Percentiles rank a stretch among this genome's conserved stretches.
Evolutionary conservation across 306 rosid genomes (phyloP).

Genomic region (Casuarina cunninghamiana): DNA sequence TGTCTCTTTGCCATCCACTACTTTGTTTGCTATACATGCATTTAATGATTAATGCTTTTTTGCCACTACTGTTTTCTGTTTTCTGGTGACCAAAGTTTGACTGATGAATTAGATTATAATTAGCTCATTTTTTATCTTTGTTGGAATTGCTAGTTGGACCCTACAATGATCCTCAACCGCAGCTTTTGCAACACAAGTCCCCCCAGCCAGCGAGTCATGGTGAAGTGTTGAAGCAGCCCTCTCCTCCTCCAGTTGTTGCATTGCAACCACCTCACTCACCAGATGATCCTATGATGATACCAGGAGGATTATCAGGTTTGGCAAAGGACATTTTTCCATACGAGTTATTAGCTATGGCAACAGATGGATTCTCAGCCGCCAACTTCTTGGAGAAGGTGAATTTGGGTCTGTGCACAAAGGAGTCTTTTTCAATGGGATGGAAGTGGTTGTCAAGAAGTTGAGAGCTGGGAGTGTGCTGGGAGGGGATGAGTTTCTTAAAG

Average conservation of each 20-base stretch:
- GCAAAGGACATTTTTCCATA: conserved; percentile 73
- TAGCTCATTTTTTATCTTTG: conserved; percentile 12
- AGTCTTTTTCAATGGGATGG: conserved; percentile 86
- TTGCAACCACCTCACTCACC: conserved; percentile 59
- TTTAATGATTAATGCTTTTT: too few species aligned
- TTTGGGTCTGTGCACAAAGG: conserved; percentile 95
- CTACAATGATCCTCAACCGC: conserved; percentile 55
- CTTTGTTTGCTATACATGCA: too few species aligned
- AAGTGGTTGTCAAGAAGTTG: conserved; percentile 88
- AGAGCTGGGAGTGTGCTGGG: conserved; percentile 99
- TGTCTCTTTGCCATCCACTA: too few species aligned
- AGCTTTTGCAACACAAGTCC: conserved; percentile 58
- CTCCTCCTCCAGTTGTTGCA: conserved; percentile 56
- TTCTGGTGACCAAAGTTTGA: not conserved
- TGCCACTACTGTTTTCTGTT: not conserved
- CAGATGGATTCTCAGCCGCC: conserved; percentile 93
- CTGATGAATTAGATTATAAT: not conserved
- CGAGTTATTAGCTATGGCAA: conserved; percentile 84
- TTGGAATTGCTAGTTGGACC: conserved; percentile 49
- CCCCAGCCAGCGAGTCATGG: conserved; percentile 58
- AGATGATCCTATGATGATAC: not conserved
- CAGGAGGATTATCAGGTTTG: conserved; percentile 53
- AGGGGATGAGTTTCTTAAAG: conserved; percentile 93
- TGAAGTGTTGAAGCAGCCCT: conserved; percentile 50
- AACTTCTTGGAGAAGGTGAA: conserved; percentile 97